A percentile compares a stretch with the other conserved stretches of the same genome.
These are phyloP conservation scores for Arachnomyces sp. DNA, from an alignment of 2,329 filamentous ascomycete species.

Conservation along the genomic window DNA sequence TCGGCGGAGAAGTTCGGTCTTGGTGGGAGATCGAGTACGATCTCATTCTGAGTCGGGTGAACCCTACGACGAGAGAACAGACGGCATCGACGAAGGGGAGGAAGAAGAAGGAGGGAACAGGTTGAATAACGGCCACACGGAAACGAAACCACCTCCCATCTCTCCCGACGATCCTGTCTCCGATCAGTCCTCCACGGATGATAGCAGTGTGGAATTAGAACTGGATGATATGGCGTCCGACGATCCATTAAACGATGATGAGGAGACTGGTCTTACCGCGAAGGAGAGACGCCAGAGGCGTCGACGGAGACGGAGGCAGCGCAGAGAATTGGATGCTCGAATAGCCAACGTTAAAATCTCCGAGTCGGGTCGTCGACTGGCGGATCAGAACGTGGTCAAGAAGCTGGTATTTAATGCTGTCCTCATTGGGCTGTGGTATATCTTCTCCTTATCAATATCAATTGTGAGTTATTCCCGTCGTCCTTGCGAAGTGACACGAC, in stretches of 20 bases:
- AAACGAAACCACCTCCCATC: neutral
- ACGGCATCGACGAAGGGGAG: too few species aligned
- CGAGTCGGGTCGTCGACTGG: constrained; percentile 61
- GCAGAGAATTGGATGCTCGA: constrained; percentile 61
- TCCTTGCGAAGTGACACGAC: constrained; percentile 10
- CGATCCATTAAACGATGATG: constrained; percentile 71
- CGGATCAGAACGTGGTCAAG: constrained; percentile 63
- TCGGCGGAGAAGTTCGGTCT: too few species aligned
- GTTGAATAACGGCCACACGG: too few species aligned
- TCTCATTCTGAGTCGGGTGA: too few species aligned
- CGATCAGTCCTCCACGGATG: neutral
- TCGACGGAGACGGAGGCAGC: constrained; percentile 57
- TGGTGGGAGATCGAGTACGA: too few species aligned
- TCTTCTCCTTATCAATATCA: constrained; percentile 89
- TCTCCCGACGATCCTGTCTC: neutral
- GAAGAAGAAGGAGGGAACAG: too few species aligned
- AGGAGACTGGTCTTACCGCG: constrained; percentile 77
- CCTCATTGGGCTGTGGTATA: constrained; percentile 81
- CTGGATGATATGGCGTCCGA: constrained; percentile 49
- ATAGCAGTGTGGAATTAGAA: too few species aligned
- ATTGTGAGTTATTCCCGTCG: constrained; percentile 51
- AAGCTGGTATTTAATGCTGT: constrained; percentile 63
- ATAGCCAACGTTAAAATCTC: constrained; percentile 55
- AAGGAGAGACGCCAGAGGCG: constrained; percentile 59
- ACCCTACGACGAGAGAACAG: too few species aligned